Conservation (phyloP, 495 filamentous ascomycete genomes). For the Penicillium desertorum region DNA sequence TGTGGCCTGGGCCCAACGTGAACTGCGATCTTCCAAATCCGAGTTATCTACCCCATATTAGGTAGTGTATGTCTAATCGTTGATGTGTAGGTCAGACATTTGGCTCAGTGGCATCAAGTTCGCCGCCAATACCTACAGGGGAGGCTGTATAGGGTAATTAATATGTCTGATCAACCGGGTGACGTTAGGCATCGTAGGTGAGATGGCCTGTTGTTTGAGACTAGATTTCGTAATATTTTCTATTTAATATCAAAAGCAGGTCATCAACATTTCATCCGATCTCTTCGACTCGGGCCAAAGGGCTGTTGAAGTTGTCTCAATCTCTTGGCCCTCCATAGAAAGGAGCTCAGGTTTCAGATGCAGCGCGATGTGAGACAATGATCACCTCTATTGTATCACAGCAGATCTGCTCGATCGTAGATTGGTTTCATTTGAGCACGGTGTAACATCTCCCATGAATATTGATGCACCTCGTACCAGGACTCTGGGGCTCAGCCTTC, state of each 20-base stretch:
- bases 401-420: background rate
- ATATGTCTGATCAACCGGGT: background rate
- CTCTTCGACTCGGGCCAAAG: background rate
- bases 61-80: background rate
- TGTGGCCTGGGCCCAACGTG: background rate
- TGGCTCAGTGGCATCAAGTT: background rate
- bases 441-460: slow-evolving; percentile 8
- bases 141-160: background rate
- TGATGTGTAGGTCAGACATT: background rate
- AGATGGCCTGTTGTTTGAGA: background rate
- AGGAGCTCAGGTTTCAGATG: background rate
- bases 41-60: background rate
- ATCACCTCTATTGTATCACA: background rate
- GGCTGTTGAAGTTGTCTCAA: background rate
- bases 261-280: background rate
- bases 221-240: background rate
- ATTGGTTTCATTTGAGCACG: background rate
- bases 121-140: background rate
- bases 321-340: background rate
- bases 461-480: slow-evolving; percentile 6
- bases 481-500: slow-evolving; percentile 7
- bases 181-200: too few species aligned
- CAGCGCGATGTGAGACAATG: slow-evolving; percentile 8
- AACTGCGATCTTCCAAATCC: background rate
- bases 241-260: background rate